Percentiles rank a stretch among this genome's conserved stretches.
Conservation (phyloP, 2,329 filamentous ascomycete genomes). For the Aquanectria penicillioides region DNA sequence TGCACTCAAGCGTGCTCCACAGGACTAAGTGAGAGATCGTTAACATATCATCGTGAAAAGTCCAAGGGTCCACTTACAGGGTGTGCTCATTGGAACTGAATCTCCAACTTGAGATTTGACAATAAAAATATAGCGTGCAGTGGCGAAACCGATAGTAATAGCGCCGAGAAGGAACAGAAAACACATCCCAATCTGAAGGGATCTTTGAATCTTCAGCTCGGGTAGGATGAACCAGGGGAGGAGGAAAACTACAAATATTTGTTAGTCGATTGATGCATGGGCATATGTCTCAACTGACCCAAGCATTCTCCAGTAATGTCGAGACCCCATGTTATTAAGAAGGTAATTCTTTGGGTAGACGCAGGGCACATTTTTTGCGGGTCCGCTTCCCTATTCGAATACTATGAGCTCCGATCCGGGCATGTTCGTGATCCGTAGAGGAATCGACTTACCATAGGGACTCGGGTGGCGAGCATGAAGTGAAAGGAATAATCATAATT, state of each 20-base stretch:
- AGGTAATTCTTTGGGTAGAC: background rate
- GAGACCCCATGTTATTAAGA: background rate
- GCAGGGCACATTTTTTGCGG: background rate
- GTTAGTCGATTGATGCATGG: background rate
- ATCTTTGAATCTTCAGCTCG: background rate
- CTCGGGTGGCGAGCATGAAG: background rate
- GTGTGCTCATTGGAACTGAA: background rate
- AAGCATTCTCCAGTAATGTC: background rate
- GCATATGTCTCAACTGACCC: background rate
- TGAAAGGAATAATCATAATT: background rate
- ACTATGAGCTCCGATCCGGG: background rate
- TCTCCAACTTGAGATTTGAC: background rate
- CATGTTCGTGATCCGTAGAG: too few species aligned
- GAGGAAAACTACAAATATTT: background rate
- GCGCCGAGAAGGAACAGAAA: background rate
- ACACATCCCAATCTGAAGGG: background rate
- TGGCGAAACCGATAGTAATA: background rate
- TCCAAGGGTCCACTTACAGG: background rate
- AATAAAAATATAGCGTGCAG: background rate
- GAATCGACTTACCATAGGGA: background rate
- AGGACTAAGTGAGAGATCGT: background rate
- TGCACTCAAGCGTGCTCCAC: background rate
- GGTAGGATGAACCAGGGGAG: background rate
- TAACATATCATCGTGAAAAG: background rate
- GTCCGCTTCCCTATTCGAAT: background rate